phyloP scores from a whole-genome alignment of 495 filamentous ascomycete genomes.

The Daldinia vernicosa region DNA sequence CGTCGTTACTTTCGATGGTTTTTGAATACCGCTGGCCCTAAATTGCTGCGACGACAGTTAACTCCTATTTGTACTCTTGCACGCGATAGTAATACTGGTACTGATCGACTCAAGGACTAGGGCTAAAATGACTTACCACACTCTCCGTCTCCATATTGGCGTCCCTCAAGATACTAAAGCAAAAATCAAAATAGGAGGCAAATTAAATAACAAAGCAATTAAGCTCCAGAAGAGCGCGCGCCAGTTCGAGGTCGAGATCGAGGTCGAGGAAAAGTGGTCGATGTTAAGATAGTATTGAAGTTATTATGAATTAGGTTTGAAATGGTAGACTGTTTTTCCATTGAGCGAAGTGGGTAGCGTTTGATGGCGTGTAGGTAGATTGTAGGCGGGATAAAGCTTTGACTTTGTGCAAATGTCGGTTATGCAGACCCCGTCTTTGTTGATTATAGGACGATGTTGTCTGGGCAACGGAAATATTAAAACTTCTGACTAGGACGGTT shows the following conservation, averaged over 20 bases:
- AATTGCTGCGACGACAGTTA: conserved; percentile 22
- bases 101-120: not conserved
- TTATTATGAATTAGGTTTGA: not conserved
- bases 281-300: conserved; percentile 15
- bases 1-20: conserved; percentile 17
- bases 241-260: conserved; percentile 16
- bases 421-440: conserved; percentile 16
- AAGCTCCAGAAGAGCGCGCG: conserved; percentile 39
- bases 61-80: not conserved
- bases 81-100: not conserved
- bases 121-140: conserved; percentile 43
- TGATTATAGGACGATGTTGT: conserved; percentile 29
- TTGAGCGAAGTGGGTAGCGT: conserved; percentile 8
- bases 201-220: conserved; percentile 44
- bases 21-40: conserved; percentile 28
- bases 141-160: conserved; percentile 58
- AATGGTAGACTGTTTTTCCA: conserved; percentile 19
- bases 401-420: conserved; percentile 39
- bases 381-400: conserved; percentile 20
- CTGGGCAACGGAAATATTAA: conserved; percentile 21
- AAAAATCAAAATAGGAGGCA: conserved; percentile 26
- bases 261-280: conserved; percentile 3
- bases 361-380: conserved; percentile 1
- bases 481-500: not conserved
- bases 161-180: conserved; percentile 37